Conservation (phyloP, 352 stramenopile genomes). For the Vaucheria bursata region DNA sequence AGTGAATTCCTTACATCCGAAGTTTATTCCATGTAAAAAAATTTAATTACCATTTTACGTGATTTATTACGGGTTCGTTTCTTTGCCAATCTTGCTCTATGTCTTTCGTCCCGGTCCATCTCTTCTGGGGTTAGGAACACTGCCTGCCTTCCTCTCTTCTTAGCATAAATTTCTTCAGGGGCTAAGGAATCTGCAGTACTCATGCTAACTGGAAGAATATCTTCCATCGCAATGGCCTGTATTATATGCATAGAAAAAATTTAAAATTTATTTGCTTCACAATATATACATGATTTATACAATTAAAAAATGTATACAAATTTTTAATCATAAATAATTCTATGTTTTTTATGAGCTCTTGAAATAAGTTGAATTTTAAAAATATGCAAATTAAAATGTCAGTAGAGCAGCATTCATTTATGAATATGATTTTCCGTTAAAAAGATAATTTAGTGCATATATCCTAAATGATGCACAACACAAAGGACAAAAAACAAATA, state of each 20-base stretch:
- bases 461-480: no score
- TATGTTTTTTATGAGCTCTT: not conserved
- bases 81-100: constrained; percentile 62
- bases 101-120: constrained; percentile 63
- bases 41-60: not conserved
- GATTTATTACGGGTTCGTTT: constrained; percentile 54
- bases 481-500: no score
- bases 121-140: constrained; percentile 43
- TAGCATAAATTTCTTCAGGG: constrained; percentile 42
- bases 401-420: no score
- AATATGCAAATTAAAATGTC: no score
- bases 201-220: constrained; percentile 35
- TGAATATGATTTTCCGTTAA: no score
- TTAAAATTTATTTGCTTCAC: not conserved
- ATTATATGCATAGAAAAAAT: no score
- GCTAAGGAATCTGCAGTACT: constrained; percentile 33
- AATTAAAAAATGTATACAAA: not conserved
- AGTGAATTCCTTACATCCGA: no score
- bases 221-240: constrained; percentile 45
- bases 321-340: not conserved
- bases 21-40: not conserved
- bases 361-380: no score
- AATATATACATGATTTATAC: not conserved
- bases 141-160: constrained; percentile 34
- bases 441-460: no score